Evolutionary conservation across 176 grass and related monocot genomes (phyloP), one percentile per base, ranked within the genome.

Genomic region (Melocanna baccifera): DNA sequence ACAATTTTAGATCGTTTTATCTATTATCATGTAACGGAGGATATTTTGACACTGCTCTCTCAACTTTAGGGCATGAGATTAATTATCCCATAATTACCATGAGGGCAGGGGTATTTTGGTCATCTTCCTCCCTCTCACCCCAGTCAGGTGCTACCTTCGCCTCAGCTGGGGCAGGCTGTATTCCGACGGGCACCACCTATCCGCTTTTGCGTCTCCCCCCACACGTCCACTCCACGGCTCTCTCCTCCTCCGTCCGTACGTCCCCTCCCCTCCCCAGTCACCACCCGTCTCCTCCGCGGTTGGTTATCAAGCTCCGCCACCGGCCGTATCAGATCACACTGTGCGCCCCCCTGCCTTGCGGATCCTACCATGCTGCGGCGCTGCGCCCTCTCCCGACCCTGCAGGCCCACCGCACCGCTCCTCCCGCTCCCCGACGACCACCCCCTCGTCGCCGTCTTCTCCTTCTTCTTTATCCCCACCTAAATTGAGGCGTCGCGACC

Each of bases 391-490:
- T 47, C 82, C 81, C 89, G 89, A 87, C 84, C 83, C 47, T 81
- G 66, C 86, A 52, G 92, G 81, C 79, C 71, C 23, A 58, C 64
- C 62, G 43, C n/a, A 29, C 82, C 71, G 42, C 64, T 66, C 83
- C 74, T 90, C 36, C 93, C 85, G 19, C 29, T 83, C 69, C 78
- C 63, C 74, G 46, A 91, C 73, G 48, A 82, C 79, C 84, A 67
- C 46, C 84, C 95, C 4, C 64, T 81, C 69, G 81, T 92, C 71
- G 88, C 89, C 62, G 90, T 90, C 52, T 77, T 90, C 69, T 96
- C 94, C 73, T 99, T 99, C 88, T 91, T 99, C 63, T 94, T 99
- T 88, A 91, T 96, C 83, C 96, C 96, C 71, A 96, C 96, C 69
- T 96, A 89, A 93, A 48, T 45, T 10, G 43, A 3, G 43, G 11